Conservation (phyloP, 345 rosid genomes). For the Psidium guajava region DNA sequence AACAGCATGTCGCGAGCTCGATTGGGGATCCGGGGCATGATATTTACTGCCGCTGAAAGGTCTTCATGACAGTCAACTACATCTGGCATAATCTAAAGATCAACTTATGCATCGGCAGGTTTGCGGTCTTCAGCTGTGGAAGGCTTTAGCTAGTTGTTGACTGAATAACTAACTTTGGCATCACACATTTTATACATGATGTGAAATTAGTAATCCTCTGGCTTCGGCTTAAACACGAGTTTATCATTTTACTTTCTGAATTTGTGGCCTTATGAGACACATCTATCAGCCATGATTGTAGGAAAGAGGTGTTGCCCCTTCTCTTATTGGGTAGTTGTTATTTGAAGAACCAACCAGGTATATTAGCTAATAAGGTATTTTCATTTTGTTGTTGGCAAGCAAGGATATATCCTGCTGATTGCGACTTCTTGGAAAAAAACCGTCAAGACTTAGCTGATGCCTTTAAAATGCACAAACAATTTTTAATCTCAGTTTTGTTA, state of each 20-base stretch:
- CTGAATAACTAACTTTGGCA: background rate
- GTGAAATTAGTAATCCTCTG: background rate
- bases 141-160: background rate
- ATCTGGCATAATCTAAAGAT: background rate
- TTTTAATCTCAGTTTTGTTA: too few relatives aligned
- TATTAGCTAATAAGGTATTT: background rate
- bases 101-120: background rate
- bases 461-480: background rate
- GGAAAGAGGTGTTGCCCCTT: background rate
- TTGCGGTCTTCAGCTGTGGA: too few relatives aligned
- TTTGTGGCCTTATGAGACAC: background rate
- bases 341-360: background rate
- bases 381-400: background rate
- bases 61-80: background rate
- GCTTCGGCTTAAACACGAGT: background rate
- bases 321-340: background rate
- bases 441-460: background rate
- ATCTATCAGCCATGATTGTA: background rate
- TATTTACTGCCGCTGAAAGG: background rate
- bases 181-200: background rate
- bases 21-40: too few relatives aligned
- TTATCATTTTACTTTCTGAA: background rate
- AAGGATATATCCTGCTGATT: background rate
- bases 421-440: background rate
- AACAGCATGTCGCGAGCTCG: too few relatives aligned